Percentiles rank a stretch among this genome's conserved stretches.
Conservation (phyloP, 1,284 basidiomycete genomes). For the Pseudozyma pruni region DNA sequence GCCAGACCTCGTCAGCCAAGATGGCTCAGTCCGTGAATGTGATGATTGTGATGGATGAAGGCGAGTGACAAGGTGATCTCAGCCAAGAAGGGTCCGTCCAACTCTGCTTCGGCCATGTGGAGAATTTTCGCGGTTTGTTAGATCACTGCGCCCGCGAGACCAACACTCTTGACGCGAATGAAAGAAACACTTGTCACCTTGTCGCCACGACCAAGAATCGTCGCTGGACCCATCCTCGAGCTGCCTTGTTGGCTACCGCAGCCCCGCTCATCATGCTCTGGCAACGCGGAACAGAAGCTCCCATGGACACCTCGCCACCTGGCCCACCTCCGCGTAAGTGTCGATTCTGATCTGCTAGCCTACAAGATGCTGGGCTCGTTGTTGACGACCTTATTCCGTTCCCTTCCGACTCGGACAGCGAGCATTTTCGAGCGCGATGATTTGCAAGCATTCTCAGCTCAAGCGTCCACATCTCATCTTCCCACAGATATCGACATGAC, state of each 20-base stretch:
- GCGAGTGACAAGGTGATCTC: background rate
- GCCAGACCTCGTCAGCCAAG: no score
- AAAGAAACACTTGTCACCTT: slow-evolving; percentile 6
- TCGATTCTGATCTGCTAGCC: no score
- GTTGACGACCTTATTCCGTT: background rate
- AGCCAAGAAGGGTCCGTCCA: background rate
- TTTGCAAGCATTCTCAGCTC: slow-evolving; percentile 8
- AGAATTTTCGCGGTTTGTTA: slow-evolving; percentile 18
- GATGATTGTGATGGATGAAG: no score
- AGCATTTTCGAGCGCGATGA: slow-evolving; percentile 25
- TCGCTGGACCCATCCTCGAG: no score
- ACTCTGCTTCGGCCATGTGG: slow-evolving; percentile 9
- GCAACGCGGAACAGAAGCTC: slow-evolving; percentile 56
- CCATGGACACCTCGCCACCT: slow-evolving; percentile 56
- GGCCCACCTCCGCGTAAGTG: slow-evolving; percentile 47
- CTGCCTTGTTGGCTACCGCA: no score
- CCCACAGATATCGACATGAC: slow-evolving; percentile 28
- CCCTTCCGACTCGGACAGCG: slow-evolving; percentile 6
- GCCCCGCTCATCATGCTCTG: slow-evolving; percentile 35
- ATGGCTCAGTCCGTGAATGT: no score
- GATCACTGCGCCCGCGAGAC: slow-evolving; percentile 14
- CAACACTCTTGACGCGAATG: slow-evolving; percentile 37
- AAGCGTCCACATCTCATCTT: slow-evolving; percentile 10
- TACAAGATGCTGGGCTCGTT: background rate
- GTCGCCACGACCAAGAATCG: background rate